Base-by-base conservation (phyloP, 2,329 filamentous ascomycete genomes). In the Penicillium janthinellum region DNA sequence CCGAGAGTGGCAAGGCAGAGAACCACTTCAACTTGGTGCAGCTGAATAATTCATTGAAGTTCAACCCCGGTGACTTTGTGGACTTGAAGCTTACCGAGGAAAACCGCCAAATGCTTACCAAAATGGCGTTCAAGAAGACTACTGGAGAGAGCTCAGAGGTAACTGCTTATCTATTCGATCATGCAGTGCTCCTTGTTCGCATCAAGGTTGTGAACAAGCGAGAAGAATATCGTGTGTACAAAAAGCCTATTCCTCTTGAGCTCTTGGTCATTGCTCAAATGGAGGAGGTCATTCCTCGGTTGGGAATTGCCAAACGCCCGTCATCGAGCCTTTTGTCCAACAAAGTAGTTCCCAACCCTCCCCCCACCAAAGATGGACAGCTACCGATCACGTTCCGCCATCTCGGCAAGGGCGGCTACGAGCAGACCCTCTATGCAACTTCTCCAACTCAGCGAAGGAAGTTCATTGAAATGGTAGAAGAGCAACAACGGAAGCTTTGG, bases 331-430 rank as follows among this genome's bases (percentile, higher is more conserved):
- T 98, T 70, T 86, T 96, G 47, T 83, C 86, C 25, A 81, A 83
- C 20, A 87, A 86, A 64, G 78, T 83, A 42, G 77, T 77, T 50
- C 75, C 76, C 25, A 79, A 80, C 59, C 78, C 79, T 31, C 79
- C 81, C 34, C 73, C 81, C 35, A 78, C 83, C 48, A 85, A 89
- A 66, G 91, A 96, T 68, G 92, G 91, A 49, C 63, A 64, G 39
- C 96, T 91, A 79, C 95, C 95, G 0, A 96, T 99, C 62, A 98
- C 94, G 1, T 99, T 99, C 83, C 89, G 91, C 67, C 92, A 97
- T 82, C 84, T 99, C 60, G 95, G 95, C 51, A 97, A 96, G 77
- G 93, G 92, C 56, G 95, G 94, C 35, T 99, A 97, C 73, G 94
- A 97, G 74, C 81, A 92, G 70, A 95, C 93, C 3, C 83, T 99